Conservation (phyloP, 2,329 filamentous ascomycete species). For the Botrytis fragariae region DNA sequence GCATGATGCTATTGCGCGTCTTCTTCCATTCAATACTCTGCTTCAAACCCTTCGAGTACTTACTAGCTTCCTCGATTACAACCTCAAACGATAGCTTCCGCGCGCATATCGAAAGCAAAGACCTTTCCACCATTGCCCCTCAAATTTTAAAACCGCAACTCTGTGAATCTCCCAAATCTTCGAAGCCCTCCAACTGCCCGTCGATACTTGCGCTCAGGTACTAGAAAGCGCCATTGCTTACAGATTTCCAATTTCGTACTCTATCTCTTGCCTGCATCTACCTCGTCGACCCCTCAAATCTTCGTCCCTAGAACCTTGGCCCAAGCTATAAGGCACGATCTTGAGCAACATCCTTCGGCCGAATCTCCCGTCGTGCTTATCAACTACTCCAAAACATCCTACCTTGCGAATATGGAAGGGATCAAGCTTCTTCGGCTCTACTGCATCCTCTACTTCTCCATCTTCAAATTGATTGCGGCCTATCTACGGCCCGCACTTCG, state of each 20-base stretch:
- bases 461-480: background rate
- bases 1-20: background rate
- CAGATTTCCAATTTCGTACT: background rate
- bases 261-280: background rate
- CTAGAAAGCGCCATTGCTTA: background rate
- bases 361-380: background rate
- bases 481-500: background rate
- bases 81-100: background rate
- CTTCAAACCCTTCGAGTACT: background rate
- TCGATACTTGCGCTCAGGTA: background rate
- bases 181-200: background rate
- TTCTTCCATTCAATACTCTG: background rate
- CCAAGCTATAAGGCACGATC: background rate
- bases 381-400: background rate
- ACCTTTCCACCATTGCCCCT: background rate
- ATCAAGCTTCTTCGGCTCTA: background rate
- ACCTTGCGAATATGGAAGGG: background rate
- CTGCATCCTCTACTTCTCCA: background rate
- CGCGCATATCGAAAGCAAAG: background rate
- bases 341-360: background rate
- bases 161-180: background rate
- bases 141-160: too few relatives aligned
- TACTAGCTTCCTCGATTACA: background rate
- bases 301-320: background rate
- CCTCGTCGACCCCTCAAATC: background rate